Percentiles rank a stretch among this genome's conserved stretches.
phyloP scores from a whole-genome alignment of 148 eudicot genomes.

The Persicaria maculosa region DNA sequence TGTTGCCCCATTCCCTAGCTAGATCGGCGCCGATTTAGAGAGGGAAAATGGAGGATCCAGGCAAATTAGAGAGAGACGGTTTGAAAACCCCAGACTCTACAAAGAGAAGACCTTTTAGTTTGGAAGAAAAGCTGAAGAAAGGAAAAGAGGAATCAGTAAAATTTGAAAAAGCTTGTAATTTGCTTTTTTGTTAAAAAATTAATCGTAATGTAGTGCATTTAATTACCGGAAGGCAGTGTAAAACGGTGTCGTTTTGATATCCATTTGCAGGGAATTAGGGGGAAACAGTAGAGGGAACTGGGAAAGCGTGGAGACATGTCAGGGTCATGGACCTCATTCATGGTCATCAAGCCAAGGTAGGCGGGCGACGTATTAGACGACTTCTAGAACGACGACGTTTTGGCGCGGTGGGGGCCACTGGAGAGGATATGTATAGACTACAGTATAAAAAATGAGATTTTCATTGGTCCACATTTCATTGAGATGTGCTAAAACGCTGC shows the following conservation, averaged over 20 bases:
- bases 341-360: too few relatives aligned
- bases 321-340: background rate
- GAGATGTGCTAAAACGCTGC: background rate
- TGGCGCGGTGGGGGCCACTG: background rate
- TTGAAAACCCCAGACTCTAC: background rate
- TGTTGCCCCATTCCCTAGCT: conserved; percentile 15
- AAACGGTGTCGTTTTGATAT: conserved; percentile 2
- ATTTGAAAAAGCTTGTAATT: background rate
- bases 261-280: background rate
- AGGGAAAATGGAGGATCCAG: conserved; percentile 7
- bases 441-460: background rate
- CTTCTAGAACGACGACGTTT: conserved; percentile 13
- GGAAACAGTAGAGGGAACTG: too few relatives aligned
- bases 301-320: conserved; percentile 9
- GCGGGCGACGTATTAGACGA: too few relatives aligned
- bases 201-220: background rate
- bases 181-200: background rate
- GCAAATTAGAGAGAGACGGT: conserved; percentile 8
- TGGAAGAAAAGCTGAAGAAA: conserved; percentile 4
- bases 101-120: conserved; percentile 9
- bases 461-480: background rate
- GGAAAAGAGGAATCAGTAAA: background rate
- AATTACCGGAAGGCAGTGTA: background rate
- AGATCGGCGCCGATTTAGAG: conserved; percentile 13
- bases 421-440: background rate